Conservation (phyloP, 2,329 filamentous ascomycete species). For the Alternaria tenuissima region DNA sequence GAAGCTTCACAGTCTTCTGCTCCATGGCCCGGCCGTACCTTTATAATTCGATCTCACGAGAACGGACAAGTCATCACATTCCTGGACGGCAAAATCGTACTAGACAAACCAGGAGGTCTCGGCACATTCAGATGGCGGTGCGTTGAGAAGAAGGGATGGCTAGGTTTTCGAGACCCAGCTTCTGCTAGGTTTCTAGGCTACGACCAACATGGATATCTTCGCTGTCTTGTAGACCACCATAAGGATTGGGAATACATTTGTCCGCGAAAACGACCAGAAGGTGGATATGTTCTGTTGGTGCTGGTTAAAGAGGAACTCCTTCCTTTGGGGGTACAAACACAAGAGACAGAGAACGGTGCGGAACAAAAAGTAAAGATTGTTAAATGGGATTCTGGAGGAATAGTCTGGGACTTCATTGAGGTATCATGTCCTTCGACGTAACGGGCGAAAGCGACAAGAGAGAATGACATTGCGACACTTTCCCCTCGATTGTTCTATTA, state of each 20-base stretch:
- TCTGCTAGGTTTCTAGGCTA: constrained; percentile 27
- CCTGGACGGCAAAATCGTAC: constrained; percentile 37
- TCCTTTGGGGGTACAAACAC: constrained; percentile 8
- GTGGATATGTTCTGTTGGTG: constrained; percentile 13
- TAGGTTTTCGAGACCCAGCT: constrained; percentile 51
- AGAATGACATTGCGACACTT: neutral
- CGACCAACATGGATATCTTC: constrained; percentile 1
- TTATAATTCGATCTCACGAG: constrained; percentile 42
- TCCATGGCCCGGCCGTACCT: constrained; percentile 40
- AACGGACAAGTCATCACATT: constrained; percentile 44
- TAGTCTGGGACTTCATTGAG: constrained; percentile 18
- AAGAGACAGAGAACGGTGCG: constrained; percentile 6
- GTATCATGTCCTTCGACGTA: neutral
- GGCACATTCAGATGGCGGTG: constrained; percentile 50
- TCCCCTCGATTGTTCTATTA: neutral
- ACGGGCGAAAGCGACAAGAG: neutral
- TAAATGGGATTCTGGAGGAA: constrained; percentile 6
- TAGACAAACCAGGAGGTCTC: constrained; percentile 36
- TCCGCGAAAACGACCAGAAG: constrained; percentile 14
- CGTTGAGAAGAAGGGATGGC: constrained; percentile 50
- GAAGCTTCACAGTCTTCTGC: constrained; percentile 12
- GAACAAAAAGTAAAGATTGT: constrained; percentile 9
- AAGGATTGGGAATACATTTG: constrained; percentile 7
- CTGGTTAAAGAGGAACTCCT: neutral
- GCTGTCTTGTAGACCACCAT: constrained; percentile 5